A percentile compares a stretch with the other conserved stretches of the same genome.
Evolutionary conservation across 148 eudicot species (phyloP).

Genomic region (Chenopodium quinoa): DNA sequence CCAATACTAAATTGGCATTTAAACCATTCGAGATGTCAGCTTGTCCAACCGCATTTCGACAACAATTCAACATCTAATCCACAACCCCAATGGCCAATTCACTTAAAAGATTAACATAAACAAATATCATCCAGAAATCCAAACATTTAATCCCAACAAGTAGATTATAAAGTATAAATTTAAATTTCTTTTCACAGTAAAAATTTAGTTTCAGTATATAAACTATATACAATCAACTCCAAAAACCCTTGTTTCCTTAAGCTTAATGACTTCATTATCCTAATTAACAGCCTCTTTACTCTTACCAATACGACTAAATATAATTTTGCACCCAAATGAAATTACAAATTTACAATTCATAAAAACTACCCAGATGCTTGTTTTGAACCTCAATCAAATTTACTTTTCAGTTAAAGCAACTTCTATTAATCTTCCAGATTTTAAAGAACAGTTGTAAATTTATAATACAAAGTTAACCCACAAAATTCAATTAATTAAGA

Average conservation of each 20-base stretch:
- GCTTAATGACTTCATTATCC: background rate
- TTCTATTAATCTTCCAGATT: background rate
- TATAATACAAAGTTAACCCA: background rate
- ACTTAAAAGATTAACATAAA: background rate
- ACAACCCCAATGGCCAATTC: background rate
- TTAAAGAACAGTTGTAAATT: background rate
- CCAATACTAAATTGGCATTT: background rate
- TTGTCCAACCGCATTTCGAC: background rate
- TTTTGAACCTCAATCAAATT: background rate
- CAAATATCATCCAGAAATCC: background rate
- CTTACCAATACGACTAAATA: no score
- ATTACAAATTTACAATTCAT: background rate
- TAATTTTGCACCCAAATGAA: no score
- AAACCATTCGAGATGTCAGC: background rate
- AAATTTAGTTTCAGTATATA: background rate
- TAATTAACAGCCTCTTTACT: no score
- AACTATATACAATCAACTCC: no score
- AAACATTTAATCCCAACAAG: background rate
- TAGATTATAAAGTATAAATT: background rate
- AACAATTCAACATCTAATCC: background rate
- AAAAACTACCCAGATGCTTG: background rate
- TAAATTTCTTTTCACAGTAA: background rate
- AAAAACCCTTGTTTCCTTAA: background rate
- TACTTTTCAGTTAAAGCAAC: background rate
- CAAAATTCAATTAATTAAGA: background rate